A percentile compares a stretch with the other conserved stretches of the same genome.
These are phyloP conservation scores for Gossypium davidsonii DNA, from an alignment of 441 rosid species.

Conservation along the genomic window DNA sequence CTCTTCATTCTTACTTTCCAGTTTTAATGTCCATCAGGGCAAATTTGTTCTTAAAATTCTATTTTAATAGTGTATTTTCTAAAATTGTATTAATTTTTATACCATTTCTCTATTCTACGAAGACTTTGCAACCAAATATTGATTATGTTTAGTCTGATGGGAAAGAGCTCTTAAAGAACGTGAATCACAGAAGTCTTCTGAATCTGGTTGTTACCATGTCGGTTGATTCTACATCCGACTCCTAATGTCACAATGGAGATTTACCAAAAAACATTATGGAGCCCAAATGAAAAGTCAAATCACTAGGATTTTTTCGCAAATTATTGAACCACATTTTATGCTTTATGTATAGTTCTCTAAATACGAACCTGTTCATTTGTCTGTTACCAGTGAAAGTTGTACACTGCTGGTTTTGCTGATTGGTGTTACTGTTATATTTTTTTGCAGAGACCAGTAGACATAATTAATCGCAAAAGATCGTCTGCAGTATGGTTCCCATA, in stretches of 20 bases:
- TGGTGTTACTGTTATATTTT: constrained; percentile 16
- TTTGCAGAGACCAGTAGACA: constrained; percentile 70
- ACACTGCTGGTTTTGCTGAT: constrained; percentile 17
- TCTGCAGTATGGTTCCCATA: constrained; percentile 87
- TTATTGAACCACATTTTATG: neutral
- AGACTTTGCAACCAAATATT: no score
- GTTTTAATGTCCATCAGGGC: no score
- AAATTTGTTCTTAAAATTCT: no score
- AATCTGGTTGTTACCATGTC: neutral
- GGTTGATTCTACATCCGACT: neutral
- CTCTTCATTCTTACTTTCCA: no score
- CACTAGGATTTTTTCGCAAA: neutral
- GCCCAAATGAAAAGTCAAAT: neutral
- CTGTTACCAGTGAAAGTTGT: neutral
- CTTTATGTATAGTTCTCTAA: neutral
- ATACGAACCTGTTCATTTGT: neutral
- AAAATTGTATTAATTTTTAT: no score
- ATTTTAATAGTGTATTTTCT: no score
- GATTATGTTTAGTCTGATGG: neutral
- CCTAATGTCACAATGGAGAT: neutral
- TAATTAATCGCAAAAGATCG: constrained; percentile 66
- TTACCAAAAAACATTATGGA: constrained; percentile 1
- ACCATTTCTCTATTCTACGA: no score
- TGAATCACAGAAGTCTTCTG: neutral
- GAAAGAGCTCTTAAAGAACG: neutral